Conservation (phyloP, 148 eudicot species). For the Fagopyrum homotropicum region DNA sequence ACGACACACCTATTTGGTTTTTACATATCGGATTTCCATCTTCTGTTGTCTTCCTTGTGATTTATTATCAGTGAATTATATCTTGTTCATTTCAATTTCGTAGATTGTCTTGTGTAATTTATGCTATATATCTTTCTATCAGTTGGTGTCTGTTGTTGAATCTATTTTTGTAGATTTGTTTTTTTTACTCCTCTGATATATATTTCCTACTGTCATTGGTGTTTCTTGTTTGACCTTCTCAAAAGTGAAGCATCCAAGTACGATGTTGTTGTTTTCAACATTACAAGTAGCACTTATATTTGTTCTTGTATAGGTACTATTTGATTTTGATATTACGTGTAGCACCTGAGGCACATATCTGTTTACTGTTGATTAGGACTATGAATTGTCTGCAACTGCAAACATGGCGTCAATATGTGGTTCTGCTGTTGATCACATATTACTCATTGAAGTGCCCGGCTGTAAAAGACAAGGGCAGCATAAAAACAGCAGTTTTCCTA, state of each 20-base stretch:
- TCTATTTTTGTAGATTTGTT: neutral
- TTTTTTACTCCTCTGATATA: neutral
- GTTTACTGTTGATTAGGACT: conserved; percentile 1
- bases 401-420: conserved; percentile 11
- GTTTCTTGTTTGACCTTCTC: neutral
- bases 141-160: neutral
- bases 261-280: neutral
- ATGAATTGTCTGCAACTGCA: neutral
- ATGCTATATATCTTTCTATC: neutral
- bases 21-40: neutral
- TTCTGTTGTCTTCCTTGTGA: neutral
- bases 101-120: neutral
- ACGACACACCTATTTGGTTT: neutral
- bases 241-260: neutral
- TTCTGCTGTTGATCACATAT: conserved; percentile 18
- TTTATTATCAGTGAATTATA: neutral
- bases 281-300: neutral
- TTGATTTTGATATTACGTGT: neutral
- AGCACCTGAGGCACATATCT: neutral
- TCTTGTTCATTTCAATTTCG: neutral
- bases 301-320: neutral
- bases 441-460: conserved; percentile 25
- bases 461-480: conserved; percentile 16
- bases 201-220: too few species aligned
- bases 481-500: conserved; percentile 40